Evolutionary conservation across 805 yeast species (phyloP).

Genomic region (Ogataea salicorniae): DNA sequence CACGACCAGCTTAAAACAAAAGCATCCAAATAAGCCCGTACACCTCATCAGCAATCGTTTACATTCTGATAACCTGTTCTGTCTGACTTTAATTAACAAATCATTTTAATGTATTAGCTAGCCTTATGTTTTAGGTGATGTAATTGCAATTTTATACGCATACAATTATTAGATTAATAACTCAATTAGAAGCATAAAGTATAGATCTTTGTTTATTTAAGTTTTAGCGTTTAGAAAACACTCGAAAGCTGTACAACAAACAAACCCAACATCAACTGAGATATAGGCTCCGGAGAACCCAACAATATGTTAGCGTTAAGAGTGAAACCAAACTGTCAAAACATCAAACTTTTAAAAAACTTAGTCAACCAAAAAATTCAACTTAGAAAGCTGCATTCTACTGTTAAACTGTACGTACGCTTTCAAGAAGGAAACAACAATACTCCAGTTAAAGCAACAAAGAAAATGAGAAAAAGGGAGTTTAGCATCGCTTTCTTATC

Average conservation of each 20-base stretch:
- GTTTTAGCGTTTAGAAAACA: no score
- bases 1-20: neutral
- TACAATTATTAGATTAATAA: no score
- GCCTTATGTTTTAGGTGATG: no score
- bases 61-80: no score
- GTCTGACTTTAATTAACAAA: no score
- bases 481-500: conserved; percentile 29
- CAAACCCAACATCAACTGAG: neutral
- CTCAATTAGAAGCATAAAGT: no score
- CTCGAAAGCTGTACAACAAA: no score
- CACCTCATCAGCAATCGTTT: no score
- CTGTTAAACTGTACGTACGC: conserved; percentile 4
- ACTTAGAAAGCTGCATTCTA: conserved; percentile 11
- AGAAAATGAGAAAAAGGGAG: conserved; percentile 27
- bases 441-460: conserved; percentile 6
- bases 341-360: conserved; percentile 5
- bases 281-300: neutral
- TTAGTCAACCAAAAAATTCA: conserved; percentile 10
- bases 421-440: conserved; percentile 5
- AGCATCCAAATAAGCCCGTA: no score
- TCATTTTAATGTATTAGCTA: no score
- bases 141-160: no score
- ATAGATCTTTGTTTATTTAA: no score
- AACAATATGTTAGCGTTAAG: conserved; percentile 12
- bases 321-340: conserved; percentile 11